A percentile compares a stretch with the other conserved stretches of the same genome.
phyloP scores from a whole-genome alignment of 768 basidiomycete species.

The Podaxis sp. region DNA sequence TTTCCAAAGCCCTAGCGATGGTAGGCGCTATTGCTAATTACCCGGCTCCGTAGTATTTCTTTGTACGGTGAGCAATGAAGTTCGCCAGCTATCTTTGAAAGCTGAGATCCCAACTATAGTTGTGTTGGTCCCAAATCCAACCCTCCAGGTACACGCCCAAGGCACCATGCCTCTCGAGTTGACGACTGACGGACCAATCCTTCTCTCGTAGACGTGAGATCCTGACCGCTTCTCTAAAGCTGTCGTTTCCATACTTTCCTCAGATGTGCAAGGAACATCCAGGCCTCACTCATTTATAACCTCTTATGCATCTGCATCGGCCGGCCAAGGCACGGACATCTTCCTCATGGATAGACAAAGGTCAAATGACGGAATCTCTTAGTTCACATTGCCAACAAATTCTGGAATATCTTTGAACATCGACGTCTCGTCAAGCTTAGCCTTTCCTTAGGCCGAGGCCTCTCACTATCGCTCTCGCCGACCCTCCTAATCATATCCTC shows the following conservation, averaged over 20 bases:
- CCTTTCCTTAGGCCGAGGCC: neutral
- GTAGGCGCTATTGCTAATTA: neutral
- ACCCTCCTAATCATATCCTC: neutral
- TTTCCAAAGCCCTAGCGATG: neutral
- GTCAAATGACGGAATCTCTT: neutral
- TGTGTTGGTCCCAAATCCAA: conserved; percentile 7
- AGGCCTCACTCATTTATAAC: neutral
- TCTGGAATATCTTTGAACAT: conserved; percentile 7
- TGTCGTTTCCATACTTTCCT: neutral
- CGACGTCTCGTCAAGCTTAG: neutral
- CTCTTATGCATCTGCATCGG: conserved; percentile 2
- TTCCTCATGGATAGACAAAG: neutral
- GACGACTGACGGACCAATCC: neutral
- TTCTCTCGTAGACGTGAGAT: neutral
- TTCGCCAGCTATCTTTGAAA: neutral
- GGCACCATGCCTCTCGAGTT: neutral
- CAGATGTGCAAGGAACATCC: conserved; percentile 2
- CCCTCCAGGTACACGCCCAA: neutral
- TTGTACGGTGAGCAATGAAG: neutral
- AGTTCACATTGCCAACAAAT: neutral
- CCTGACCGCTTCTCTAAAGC: neutral
- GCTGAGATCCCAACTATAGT: neutral
- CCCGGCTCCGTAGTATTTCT: neutral
- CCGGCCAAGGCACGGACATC: neutral
- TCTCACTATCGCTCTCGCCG: neutral